Evolutionary conservation across 768 basidiomycete species (phyloP).

Genomic region (Auriscalpium orientale): DNA sequence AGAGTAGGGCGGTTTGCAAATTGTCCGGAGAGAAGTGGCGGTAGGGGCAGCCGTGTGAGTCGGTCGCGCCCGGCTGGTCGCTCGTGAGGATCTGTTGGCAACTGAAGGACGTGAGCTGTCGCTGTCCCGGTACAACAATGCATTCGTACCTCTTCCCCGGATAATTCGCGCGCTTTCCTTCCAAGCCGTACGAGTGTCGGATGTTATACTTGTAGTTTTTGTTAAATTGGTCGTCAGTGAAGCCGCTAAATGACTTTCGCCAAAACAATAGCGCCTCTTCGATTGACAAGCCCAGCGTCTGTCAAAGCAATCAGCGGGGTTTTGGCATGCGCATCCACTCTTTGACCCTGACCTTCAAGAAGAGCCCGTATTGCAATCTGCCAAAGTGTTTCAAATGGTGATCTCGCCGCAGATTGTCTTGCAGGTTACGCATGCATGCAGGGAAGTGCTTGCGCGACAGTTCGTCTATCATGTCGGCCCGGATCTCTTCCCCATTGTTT

Average conservation of each 20-base stretch:
- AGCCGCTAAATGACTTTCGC: constrained; percentile 74
- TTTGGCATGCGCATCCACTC: background rate
- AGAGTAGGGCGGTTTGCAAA: constrained; percentile 66
- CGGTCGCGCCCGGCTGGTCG: constrained; percentile 58
- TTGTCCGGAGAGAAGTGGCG: constrained; percentile 82
- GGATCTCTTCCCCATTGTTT: constrained; percentile 58
- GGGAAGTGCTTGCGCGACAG: constrained; percentile 87
- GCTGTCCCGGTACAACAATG: too few relatives aligned
- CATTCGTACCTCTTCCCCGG: constrained; percentile 72
- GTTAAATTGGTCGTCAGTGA: constrained; percentile 93
- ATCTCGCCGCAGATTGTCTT: constrained; percentile 68
- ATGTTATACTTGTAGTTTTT: constrained; percentile 98
- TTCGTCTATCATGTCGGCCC: constrained; percentile 90
- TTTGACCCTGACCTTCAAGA: constrained; percentile 68
- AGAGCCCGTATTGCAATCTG: constrained; percentile 84
- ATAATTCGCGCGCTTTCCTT: constrained; percentile 93
- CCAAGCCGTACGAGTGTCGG: constrained; percentile 88
- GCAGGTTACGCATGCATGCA: constrained; percentile 88
- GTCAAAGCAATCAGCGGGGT: background rate
- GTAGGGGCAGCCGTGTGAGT: constrained; percentile 89
- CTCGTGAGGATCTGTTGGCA: constrained; percentile 81
- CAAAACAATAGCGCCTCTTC: constrained; percentile 94
- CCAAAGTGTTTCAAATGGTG: constrained; percentile 91
- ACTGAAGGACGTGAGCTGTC: constrained; percentile 33
- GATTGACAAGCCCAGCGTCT: constrained; percentile 89